A percentile compares a stretch with the other conserved stretches of the same genome.
Evolutionary conservation across 2,329 filamentous ascomycete species (phyloP).

Genomic region (Zalaria obscura): DNA sequence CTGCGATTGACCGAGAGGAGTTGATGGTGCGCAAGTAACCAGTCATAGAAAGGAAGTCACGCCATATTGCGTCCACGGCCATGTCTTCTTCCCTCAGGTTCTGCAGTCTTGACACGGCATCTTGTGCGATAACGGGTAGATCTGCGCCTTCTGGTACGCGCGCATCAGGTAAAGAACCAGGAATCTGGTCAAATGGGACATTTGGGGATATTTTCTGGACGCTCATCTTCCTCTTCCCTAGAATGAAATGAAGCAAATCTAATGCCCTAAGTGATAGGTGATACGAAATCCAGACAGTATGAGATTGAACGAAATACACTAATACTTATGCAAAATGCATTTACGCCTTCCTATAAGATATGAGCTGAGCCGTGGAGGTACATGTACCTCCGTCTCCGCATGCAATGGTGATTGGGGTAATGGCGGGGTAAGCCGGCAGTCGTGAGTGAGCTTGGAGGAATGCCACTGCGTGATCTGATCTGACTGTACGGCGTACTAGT

Average conservation of each 20-base stretch:
- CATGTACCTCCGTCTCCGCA: not conserved
- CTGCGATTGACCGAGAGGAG: slow-evolving; percentile 26
- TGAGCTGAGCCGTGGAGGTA: not conserved
- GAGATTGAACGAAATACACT: too few species aligned
- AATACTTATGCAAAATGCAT: not conserved
- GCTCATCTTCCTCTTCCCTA: not conserved
- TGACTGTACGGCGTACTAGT: too few species aligned
- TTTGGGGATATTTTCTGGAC: not conserved
- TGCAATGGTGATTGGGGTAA: not conserved
- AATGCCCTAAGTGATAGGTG: not conserved
- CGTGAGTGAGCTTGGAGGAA: too few species aligned
- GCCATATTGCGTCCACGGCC: slow-evolving; percentile 25
- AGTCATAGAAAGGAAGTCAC: slow-evolving; percentile 42
- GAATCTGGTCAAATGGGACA: slow-evolving; percentile 1
- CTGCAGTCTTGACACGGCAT: slow-evolving; percentile 2
- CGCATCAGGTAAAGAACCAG: slow-evolving; percentile 1
- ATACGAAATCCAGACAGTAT: too few species aligned
- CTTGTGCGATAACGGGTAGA: not conserved
- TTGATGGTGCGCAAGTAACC: slow-evolving; percentile 44
- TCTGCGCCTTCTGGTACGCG: slow-evolving; percentile 1
- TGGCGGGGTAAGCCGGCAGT: too few species aligned
- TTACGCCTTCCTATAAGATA: not conserved
- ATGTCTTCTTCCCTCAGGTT: slow-evolving; percentile 3
- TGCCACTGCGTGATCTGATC: too few species aligned
- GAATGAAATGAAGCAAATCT: not conserved